phyloP scores from a whole-genome alignment of 148 eudicot species.

The Vaccinium darrowii region DNA sequence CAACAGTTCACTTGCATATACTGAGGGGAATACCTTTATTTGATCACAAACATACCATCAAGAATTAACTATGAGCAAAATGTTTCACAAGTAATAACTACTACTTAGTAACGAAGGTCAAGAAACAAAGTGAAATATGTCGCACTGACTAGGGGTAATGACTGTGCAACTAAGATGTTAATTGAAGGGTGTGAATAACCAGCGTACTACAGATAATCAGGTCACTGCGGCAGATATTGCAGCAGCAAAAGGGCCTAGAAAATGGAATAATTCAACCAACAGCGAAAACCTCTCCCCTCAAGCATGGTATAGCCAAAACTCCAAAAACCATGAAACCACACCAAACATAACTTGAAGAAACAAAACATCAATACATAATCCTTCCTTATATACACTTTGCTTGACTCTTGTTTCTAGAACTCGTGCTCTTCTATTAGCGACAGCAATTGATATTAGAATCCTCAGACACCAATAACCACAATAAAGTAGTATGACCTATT shows the following conservation, averaged over 20 bases:
- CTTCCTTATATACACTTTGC: too few species aligned
- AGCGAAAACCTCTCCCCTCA: background rate
- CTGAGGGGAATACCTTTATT: background rate
- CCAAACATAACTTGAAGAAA: too few species aligned
- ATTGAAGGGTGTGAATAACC: background rate
- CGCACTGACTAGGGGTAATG: background rate
- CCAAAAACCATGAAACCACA: too few species aligned
- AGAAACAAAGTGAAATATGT: background rate
- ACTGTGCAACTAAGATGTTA: background rate
- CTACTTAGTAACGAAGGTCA: background rate
- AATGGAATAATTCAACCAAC: background rate
- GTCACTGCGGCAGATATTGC: too few species aligned
- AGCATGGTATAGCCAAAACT: background rate
- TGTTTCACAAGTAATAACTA: constrained; percentile 2
- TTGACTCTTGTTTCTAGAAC: too few species aligned
- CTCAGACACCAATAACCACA: too few species aligned
- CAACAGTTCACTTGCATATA: background rate
- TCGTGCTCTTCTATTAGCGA: too few species aligned
- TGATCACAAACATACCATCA: background rate
- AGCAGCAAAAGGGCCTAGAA: too few species aligned
- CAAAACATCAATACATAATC: too few species aligned
- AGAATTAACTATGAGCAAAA: background rate
- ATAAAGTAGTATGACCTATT: too few species aligned
- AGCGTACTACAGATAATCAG: background rate
- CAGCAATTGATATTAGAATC: too few species aligned